Percentiles rank a stretch among this genome's conserved stretches.
Evolutionary conservation across 169 alveolate species (phyloP).

Genomic region (Plasmodium relictum): DNA sequence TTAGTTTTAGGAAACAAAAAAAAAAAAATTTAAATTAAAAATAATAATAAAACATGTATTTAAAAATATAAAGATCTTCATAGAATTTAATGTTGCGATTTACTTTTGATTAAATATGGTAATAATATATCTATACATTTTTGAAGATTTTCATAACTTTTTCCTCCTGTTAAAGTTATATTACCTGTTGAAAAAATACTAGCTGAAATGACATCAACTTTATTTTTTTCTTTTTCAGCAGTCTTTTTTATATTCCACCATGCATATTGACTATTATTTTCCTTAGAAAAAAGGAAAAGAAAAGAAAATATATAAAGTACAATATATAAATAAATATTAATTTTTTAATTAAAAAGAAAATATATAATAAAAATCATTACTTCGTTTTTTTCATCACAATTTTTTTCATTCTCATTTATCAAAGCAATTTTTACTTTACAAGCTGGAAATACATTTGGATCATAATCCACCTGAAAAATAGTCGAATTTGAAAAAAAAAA

Average conservation of each 20-base stretch:
- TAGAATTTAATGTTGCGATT: slow-evolving; percentile 37
- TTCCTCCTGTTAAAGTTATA: slow-evolving; percentile 86
- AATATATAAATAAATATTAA: background rate
- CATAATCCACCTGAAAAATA: slow-evolving; percentile 46
- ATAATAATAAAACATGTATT: background rate
- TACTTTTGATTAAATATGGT: slow-evolving; percentile 65
- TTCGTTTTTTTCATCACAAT: slow-evolving; percentile 15
- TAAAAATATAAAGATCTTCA: background rate
- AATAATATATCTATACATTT: slow-evolving; percentile 55
- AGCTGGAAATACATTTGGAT: slow-evolving; percentile 72
- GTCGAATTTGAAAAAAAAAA: background rate
- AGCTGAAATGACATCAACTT: slow-evolving; percentile 84
- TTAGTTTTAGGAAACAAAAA: no score
- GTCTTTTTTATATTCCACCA: slow-evolving; percentile 24
- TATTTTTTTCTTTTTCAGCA: slow-evolving; percentile 19
- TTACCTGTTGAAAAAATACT: slow-evolving; percentile 85
- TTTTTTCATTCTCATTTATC: slow-evolving; percentile 25
- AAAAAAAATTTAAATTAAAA: no score
- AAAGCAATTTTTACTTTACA: slow-evolving; percentile 74
- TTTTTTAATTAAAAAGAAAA: background rate
- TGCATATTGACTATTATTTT: slow-evolving; percentile 29
- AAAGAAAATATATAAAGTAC: background rate
- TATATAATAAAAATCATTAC: slow-evolving; percentile 1
- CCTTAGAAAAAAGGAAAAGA: slow-evolving; percentile 1
- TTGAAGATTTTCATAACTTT: slow-evolving; percentile 65